Evolutionary conservation across 139 green algal species (phyloP).

Genomic region (Micromonas commoda): DNA sequence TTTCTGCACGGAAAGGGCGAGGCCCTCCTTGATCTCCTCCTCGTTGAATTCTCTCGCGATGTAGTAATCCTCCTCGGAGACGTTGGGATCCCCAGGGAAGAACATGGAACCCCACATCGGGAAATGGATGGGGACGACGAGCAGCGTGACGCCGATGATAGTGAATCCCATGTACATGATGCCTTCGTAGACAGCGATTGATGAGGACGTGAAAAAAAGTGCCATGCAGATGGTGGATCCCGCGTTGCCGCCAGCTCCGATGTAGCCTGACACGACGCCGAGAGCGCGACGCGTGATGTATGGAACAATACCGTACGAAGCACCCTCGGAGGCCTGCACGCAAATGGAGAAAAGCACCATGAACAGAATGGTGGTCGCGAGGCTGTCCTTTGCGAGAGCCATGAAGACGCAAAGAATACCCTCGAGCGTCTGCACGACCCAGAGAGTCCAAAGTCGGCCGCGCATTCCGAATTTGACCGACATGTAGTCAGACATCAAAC

Average conservation of each 20-base stretch:
- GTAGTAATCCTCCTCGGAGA: slow-evolving; percentile 80
- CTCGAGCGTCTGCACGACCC: slow-evolving; percentile 59
- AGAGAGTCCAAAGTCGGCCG: slow-evolving; percentile 67
- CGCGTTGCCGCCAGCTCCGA: slow-evolving; percentile 85
- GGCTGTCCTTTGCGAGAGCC: slow-evolving; percentile 49
- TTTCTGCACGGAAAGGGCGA: slow-evolving; percentile 1
- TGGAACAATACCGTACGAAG: slow-evolving; percentile 78
- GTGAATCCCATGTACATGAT: slow-evolving; percentile 81
- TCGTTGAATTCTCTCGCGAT: slow-evolving; percentile 43
- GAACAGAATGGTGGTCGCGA: slow-evolving; percentile 65
- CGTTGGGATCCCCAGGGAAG: slow-evolving; percentile 43
- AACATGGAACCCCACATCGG: slow-evolving; percentile 91
- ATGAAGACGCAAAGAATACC: slow-evolving; percentile 74
- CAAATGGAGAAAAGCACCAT: slow-evolving; percentile 81
- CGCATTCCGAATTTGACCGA: slow-evolving; percentile 54
- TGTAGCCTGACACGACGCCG: slow-evolving; percentile 77
- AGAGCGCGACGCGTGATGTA: slow-evolving; percentile 76
- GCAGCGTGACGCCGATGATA: slow-evolving; percentile 61
- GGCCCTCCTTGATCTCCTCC: slow-evolving; percentile 24
- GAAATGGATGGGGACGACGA: slow-evolving; percentile 75
- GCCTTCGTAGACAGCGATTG: slow-evolving; percentile 53
- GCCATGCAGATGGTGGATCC: slow-evolving; percentile 79
- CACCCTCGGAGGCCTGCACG: slow-evolving; percentile 47
- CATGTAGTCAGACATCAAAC: slow-evolving; percentile 56
- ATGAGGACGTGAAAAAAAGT: slow-evolving; percentile 72